Evolutionary conservation across 768 basidiomycete species (phyloP), one percentile per base, ranked within the genome.

Genomic region (Phlebiopsis flavidoalba): DNA sequence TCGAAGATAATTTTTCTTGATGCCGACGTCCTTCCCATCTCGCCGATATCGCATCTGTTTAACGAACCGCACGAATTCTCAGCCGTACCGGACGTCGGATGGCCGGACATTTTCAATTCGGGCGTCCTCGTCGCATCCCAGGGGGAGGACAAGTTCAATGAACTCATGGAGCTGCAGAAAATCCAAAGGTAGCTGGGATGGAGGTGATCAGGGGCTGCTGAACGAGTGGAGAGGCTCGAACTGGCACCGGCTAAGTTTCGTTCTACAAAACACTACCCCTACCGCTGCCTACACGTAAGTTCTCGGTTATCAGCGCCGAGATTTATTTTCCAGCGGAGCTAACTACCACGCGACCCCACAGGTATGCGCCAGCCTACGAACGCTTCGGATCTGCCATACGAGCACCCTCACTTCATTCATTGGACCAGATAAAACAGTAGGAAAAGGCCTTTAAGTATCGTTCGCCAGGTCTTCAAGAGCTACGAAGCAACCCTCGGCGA

Each of bases 61-160:
- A 79, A 80, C 36, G 74, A 90, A 51, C 83, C 89, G 4, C 79
- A 88, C 71, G 87, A 91, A 63, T 95, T 99, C 70, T 88, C 95
- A 46, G 97, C 97, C 8, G 91, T 88, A 8, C 95, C 97, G 11
- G 97, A 99, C 73, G 92, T 95, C 35, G 97, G 97, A 66, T 99
- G 97, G 97, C 97, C 97, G 45, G 97, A 99, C 74, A 95, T 97
- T 63, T 99, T 99, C 79, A 99, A 99, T 73, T 96, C 95, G 22
- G 97, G 97, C 43, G 87, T 98, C 50, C 82, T 99, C 75, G 94
- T 98, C 54, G 74, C 94, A 40, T 80, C 83, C 57, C 95, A 95
- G 1, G 85, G 86, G 10, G 82, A 90, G 66, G 85, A 87, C 63
- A 94, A 95, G 69, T 99, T 96, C 72, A 76, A 80, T 7, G 81